These are phyloP conservation scores for Pulveroboletus sp. DNA, from an alignment of 768 basidiomycete species.

Conservation along the genomic window DNA sequence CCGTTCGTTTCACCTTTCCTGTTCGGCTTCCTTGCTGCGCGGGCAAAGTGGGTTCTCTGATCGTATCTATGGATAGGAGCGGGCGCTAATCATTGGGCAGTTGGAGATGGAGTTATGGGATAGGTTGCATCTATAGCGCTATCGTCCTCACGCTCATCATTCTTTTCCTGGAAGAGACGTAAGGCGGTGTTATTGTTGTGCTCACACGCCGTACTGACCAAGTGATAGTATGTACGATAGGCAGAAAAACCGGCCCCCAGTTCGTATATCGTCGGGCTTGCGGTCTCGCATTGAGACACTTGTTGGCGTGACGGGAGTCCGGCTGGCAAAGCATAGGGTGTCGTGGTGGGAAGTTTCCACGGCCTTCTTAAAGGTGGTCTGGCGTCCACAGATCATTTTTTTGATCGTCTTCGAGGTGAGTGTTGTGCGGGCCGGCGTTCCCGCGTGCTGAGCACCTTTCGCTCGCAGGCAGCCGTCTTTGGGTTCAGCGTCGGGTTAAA, in stretches of 20 bases:
- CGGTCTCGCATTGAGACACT: constrained; percentile 44
- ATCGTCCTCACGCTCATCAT: constrained; percentile 45
- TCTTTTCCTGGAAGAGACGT: constrained; percentile 52
- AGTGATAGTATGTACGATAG: constrained; percentile 45
- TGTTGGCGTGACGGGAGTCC: constrained; percentile 44
- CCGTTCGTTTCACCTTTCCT: constrained; percentile 29
- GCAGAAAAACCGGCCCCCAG: constrained; percentile 32
- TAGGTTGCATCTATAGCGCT: constrained; percentile 44
- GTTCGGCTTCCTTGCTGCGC: constrained; percentile 29
- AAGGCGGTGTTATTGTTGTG: constrained; percentile 5
- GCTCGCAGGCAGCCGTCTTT: constrained; percentile 37
- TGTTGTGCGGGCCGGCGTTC: background rate
- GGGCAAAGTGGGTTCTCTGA: constrained; percentile 19
- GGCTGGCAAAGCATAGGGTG: constrained; percentile 43
- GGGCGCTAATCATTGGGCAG: constrained; percentile 17
- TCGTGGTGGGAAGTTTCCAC: constrained; percentile 35
- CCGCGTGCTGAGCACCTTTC: background rate
- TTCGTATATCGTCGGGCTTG: constrained; percentile 28
- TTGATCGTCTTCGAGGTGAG: constrained; percentile 38
- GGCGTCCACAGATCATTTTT: constrained; percentile 47
- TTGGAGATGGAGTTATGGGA: constrained; percentile 53
- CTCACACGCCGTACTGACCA: background rate
- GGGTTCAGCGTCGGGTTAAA: constrained; percentile 49
- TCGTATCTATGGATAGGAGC: no score
- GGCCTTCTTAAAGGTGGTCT: constrained; percentile 38